Conservation (phyloP, 1,284 basidiomycete genomes). For the Leccinum angustisporum region DNA sequence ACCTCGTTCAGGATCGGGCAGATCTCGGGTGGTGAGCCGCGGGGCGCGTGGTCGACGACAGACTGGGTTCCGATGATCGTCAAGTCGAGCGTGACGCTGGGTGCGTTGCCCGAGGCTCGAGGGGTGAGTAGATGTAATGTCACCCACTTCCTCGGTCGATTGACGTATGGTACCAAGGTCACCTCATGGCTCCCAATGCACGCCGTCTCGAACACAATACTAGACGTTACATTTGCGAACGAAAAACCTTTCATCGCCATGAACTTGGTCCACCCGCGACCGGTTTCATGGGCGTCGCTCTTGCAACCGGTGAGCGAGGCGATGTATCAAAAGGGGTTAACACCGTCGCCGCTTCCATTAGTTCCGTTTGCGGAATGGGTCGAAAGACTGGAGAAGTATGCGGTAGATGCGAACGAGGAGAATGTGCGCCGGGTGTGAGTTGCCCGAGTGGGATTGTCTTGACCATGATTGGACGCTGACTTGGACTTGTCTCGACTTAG, state of each 20-base stretch:
- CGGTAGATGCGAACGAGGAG: slow-evolving; percentile 10
- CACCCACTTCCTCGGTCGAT: neutral
- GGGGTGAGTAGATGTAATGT: slow-evolving; percentile 15
- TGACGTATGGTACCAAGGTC: slow-evolving; percentile 12
- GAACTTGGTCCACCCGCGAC: slow-evolving; percentile 33
- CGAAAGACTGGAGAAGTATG: slow-evolving; percentile 15
- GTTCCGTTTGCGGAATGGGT: slow-evolving; percentile 30
- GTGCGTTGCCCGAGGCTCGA: slow-evolving; percentile 21
- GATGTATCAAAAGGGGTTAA: slow-evolving; percentile 12
- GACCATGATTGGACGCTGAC: neutral
- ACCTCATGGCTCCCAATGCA: slow-evolving; percentile 32
- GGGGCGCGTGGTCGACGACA: slow-evolving; percentile 26
- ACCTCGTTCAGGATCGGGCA: slow-evolving; percentile 27
- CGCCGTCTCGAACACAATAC: slow-evolving; percentile 25
- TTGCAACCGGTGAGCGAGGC: slow-evolving; percentile 23
- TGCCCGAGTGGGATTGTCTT: neutral
- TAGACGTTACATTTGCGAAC: slow-evolving; percentile 26
- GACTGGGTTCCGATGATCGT: slow-evolving; percentile 29
- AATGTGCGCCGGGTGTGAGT: slow-evolving; percentile 17
- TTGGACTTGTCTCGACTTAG: slow-evolving; percentile 8
- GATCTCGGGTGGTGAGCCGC: slow-evolving; percentile 18
- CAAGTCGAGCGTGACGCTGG: slow-evolving; percentile 25
- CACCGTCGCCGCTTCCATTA: slow-evolving; percentile 15
- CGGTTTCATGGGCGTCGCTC: slow-evolving; percentile 22
- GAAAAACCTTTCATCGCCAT: slow-evolving; percentile 14